A percentile compares a stretch with the other conserved stretches of the same genome.
Evolutionary conservation across 345 rosid species (phyloP).

Genomic region (Cardiospermum halicacabum): DNA sequence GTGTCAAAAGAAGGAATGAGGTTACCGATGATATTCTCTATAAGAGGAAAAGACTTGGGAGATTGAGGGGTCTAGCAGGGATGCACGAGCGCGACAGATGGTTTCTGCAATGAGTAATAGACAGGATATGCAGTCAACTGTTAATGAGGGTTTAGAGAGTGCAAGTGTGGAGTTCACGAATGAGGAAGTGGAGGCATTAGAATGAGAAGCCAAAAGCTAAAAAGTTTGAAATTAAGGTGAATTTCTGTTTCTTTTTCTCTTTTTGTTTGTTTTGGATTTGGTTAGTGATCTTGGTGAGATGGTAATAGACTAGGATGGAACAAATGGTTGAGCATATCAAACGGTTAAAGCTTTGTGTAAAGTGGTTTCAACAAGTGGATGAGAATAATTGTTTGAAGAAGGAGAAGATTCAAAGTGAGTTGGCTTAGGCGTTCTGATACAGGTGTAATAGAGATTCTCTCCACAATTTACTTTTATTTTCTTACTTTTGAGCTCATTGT

Average conservation of each 20-base stretch:
- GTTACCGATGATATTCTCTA: constrained; percentile 49
- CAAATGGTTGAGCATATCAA: constrained; percentile 47
- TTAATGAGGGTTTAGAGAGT: constrained; percentile 42
- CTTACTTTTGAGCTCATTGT: no score
- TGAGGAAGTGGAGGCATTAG: constrained; percentile 71
- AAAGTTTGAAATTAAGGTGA: constrained; percentile 73
- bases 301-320: constrained; percentile 58
- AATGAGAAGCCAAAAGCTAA: constrained; percentile 64
- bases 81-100: constrained; percentile 47
- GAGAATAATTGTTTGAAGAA: constrained; percentile 53
- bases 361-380: constrained; percentile 66
- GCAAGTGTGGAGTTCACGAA: constrained; percentile 49
- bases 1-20: no score
- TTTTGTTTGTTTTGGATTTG: background rate
- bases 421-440: constrained; percentile 48
- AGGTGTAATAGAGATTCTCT: constrained; percentile 38
- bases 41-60: constrained; percentile 57
- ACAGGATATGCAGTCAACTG: no score
- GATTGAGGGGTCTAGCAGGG: constrained; percentile 25
- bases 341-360: constrained; percentile 68
- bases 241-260: no score
- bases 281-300: background rate
- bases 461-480: background rate
- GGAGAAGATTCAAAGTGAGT: constrained; percentile 44
- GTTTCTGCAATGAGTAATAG: constrained; percentile 38